Conservation (phyloP, 2,329 filamentous ascomycete genomes). For the Monilinia polystroma region DNA sequence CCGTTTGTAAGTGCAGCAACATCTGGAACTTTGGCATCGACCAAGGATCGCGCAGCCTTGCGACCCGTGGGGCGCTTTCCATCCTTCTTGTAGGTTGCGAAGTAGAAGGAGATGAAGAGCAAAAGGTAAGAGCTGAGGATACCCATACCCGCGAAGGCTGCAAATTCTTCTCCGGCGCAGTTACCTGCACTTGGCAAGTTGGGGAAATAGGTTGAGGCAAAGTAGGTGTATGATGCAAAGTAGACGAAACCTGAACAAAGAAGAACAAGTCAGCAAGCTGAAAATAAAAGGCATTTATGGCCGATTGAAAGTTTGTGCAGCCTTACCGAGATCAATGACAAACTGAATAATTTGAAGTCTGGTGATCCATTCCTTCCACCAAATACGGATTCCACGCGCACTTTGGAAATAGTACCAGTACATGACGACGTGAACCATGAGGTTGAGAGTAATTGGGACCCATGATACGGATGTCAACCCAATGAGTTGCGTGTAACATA, state of each 20-base stretch:
- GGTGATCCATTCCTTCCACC: constrained; percentile 99
- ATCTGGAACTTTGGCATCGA: constrained; percentile 39
- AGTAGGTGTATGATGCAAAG: constrained; percentile 99
- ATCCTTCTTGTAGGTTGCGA: constrained; percentile 91
- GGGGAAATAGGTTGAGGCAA: constrained; percentile 84
- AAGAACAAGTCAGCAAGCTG: constrained; percentile 26
- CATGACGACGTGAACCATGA: constrained; percentile 96
- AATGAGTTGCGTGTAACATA: constrained; percentile 97
- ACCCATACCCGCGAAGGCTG: constrained; percentile 85
- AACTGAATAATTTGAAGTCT: constrained; percentile 97
- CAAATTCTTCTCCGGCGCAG: constrained; percentile 96
- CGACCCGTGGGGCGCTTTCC: constrained; percentile 78
- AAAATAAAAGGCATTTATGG: constrained; percentile 23
- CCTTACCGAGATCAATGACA: constrained; percentile 85
- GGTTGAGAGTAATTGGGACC: constrained; percentile 90
- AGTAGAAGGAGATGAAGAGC: constrained; percentile 98
- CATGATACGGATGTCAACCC: constrained; percentile 91
- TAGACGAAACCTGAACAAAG: constrained; percentile 81
- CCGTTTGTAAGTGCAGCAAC: constrained; percentile 38
- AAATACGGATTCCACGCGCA: constrained; percentile 89
- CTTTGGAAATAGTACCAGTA: constrained; percentile 99
- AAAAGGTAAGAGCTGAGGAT: constrained; percentile 94
- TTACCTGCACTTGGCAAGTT: constrained; percentile 79
- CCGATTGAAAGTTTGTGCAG: constrained; percentile 22
- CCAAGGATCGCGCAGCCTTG: constrained; percentile 62